Base-by-base conservation (phyloP, 352 stramenopile species). In the Phytophthora melonis region DNA sequence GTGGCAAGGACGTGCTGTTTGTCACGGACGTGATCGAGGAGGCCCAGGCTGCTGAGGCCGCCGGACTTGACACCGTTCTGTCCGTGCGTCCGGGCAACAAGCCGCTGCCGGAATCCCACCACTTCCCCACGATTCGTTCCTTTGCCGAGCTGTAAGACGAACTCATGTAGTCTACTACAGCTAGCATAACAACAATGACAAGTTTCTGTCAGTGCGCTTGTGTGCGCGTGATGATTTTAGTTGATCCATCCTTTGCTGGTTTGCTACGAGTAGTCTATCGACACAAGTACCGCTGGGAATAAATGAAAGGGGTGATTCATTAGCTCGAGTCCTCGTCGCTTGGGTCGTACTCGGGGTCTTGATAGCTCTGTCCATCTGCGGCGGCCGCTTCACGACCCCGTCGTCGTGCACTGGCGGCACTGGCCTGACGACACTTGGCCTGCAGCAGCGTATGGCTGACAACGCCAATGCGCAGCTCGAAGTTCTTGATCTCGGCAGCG, bases 21-120 rank as follows among this genome's bases (percentile, higher is more conserved):
- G 84, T 97, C 34, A 98, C 93, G 49, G 93, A 98, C 63, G 79
- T 97, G 43, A 84, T 97, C 21, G 86, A 91, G 65, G 93, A 98
- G 71, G 92, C 90, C 9, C 70, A 94, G 55, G 93, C 93, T 10
- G 93, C 93, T 5, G 69, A 84, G 8, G 76, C 72, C 14, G 92
- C 92, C 16, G 89, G 89, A 13, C 54, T 97, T 4, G 72, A 89
- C 66, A 83, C 82, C 10, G 84, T 92, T 55, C 75, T 98, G 34
- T 93, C 89, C 3, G 82, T 97, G 60, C 90, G 93, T 58, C 91
- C 91, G n/a, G 91, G 93, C 36, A 98, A 97, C 79, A 82, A 82
- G 41, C 72, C 85, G 50, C 77, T 98, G 62, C 89, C 89, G 1
- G 70, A 79, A 2, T 63, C 70, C 21, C 85, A 89, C 69, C 69